Conservation (phyloP, 345 rosid species). For the Aquilaria yunnanensis region DNA sequence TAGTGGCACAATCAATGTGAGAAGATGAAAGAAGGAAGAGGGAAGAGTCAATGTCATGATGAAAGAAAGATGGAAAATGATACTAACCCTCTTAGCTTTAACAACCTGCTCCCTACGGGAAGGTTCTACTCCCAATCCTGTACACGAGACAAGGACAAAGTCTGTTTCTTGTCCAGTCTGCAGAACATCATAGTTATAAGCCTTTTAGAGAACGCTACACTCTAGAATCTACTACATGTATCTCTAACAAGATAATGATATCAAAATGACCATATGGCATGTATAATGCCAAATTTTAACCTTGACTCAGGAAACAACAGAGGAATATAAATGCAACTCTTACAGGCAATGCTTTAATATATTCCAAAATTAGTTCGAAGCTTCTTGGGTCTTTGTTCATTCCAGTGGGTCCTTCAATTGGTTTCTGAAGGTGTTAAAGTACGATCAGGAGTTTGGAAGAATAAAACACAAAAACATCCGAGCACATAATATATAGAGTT, state of each 20-base stretch:
- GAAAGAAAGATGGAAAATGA: constrained; percentile 6
- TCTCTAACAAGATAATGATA: too few species aligned
- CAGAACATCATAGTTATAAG: constrained; percentile 15
- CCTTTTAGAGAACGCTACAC: background rate
- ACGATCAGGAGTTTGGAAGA: background rate
- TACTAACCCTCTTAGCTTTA: constrained; percentile 80
- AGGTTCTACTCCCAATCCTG: constrained; percentile 84
- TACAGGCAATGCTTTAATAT: constrained; percentile 92
- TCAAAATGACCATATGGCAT: background rate
- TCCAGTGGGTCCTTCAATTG: constrained; percentile 58
- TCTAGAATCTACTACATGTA: too few species aligned
- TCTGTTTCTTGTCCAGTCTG: constrained; percentile 99
- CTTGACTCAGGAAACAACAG: background rate
- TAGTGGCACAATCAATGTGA: background rate
- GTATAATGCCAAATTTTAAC: background rate
- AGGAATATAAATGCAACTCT: constrained; percentile 17
- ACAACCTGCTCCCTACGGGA: constrained; percentile 90
- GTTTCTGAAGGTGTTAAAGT: constrained; percentile 45
- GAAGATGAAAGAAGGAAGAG: constrained; percentile 6
- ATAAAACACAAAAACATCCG: background rate
- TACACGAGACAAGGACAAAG: constrained; percentile 79
- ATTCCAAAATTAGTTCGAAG: constrained; percentile 78
- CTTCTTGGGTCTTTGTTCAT: constrained; percentile 73
- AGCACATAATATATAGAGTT: too few species aligned
- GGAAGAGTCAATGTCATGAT: background rate